Conservation (phyloP, 2,329 filamentous ascomycete genomes). For the Colletotrichum eleusines region DNA sequence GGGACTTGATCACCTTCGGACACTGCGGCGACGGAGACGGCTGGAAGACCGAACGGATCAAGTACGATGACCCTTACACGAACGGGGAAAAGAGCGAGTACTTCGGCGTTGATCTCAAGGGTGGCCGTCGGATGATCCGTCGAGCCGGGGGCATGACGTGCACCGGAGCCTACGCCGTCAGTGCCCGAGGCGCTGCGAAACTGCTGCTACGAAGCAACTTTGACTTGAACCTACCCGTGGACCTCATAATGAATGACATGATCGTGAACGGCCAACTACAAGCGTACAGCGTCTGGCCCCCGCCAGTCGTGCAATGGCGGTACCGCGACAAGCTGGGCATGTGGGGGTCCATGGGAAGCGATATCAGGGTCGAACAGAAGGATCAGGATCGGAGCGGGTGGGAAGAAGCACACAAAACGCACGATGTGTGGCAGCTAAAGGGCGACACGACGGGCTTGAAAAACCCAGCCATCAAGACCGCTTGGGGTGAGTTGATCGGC, state of each 20-base stretch:
- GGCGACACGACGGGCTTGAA: constrained; percentile 20
- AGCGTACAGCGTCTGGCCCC: constrained; percentile 45
- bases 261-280: constrained; percentile 43
- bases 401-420: constrained; percentile 23
- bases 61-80: constrained; percentile 24
- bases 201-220: constrained; percentile 44
- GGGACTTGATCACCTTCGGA: constrained; percentile 46
- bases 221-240: constrained; percentile 46
- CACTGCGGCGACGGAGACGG: constrained; percentile 44
- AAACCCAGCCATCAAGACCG: constrained; percentile 18
- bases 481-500: constrained; percentile 17
- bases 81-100: constrained; percentile 37
- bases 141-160: constrained; percentile 44
- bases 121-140: constrained; percentile 45
- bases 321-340: constrained; percentile 45
- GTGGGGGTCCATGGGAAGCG: constrained; percentile 44
- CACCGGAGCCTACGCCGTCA: constrained; percentile 47
- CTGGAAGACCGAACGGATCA: constrained; percentile 17
- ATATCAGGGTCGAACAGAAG: constrained; percentile 44
- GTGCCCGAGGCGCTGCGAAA: constrained; percentile 47
- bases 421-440: constrained; percentile 25
- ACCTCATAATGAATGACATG: constrained; percentile 46
- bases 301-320: constrained; percentile 47
- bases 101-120: constrained; percentile 41
- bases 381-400: constrained; percentile 34